Base-by-base conservation (phyloP, 2,329 filamentous ascomycete species). In the Nemania abortiva region DNA sequence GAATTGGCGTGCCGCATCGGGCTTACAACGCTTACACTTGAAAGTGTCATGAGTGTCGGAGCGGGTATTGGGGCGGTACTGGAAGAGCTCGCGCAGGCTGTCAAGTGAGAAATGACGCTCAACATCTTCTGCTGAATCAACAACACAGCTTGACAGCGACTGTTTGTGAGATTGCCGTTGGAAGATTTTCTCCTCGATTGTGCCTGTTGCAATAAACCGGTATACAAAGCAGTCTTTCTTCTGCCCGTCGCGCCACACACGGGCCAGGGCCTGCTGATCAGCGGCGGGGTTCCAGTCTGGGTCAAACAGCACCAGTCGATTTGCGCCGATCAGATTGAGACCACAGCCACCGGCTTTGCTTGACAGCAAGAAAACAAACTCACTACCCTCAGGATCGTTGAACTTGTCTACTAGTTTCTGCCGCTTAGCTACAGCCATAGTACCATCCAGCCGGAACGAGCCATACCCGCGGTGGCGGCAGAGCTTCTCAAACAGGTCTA, bases 141-240 rank as follows among this genome's bases (percentile, higher is more conserved):
- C 96, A 4, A 99, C 96, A 75, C 95, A 98, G 0, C 94, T 97
- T 0, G 95, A 98, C 1, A 99, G 85, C 7, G 94, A 97, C 81
- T 99, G 96, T 82, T 99, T 99, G 85, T 99, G 97, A 0, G 93
- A 97, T 78, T 99, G 96, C 10, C 97, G 91, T 81, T 99, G 96
- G 83, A 99, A 99, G 74, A 99, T 98, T 83, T 99, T 99, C 81
- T 99, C 96, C 79, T 99, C 96, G 70, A 99, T 99, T 0, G 95
- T 98, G 3, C 96, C 96, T 0, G 97, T 98, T 0, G 95, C 93
- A 76, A 99, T 99, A 83, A 99, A 99, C n/a, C 96, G 92, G 81
- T 99, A 99, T 18, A 99, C 96, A 76, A 99, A 99, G 78, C 96
- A 99, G 77, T 99, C 96, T 79, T 99, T 99, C 86, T 97, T 98